A percentile compares a stretch with the other conserved stretches of the same genome.
These are phyloP conservation scores for Polytrichum formosum DNA, from an alignment of 225 moss, liverwort and hornwort genomes.

Conservation along the genomic window DNA sequence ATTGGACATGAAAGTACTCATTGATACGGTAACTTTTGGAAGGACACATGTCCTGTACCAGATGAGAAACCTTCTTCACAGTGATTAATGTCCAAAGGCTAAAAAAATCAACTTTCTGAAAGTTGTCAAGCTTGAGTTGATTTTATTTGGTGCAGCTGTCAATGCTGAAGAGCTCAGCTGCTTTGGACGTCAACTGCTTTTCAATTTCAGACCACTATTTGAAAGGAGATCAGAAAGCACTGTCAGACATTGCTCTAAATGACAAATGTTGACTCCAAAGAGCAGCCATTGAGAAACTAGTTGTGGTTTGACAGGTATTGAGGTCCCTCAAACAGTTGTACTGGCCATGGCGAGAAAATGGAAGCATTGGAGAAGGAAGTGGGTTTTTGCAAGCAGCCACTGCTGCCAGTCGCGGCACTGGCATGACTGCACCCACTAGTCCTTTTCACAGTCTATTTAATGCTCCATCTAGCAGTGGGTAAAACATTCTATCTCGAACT, in stretches of 20 bases:
- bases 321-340: constrained; percentile 52
- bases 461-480: constrained; percentile 48
- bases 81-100: too few species aligned
- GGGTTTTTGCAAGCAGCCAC: constrained; percentile 88
- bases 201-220: constrained; percentile 1
- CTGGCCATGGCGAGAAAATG: constrained; percentile 90
- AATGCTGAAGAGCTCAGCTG: too few species aligned
- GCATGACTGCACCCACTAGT: constrained; percentile 35
- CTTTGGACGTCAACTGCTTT: not conserved
- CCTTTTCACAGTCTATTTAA: too few species aligned
- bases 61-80: too few species aligned
- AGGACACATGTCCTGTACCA: too few species aligned
- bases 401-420: constrained; percentile 76
- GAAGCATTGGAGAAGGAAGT: constrained; percentile 69
- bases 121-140: not conserved
- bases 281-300: not conserved
- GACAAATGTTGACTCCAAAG: not conserved
- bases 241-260: constrained; percentile 8
- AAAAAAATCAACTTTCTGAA: not conserved
- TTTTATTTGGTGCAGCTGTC: too few species aligned
- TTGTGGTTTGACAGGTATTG: constrained; percentile 25
- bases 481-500: not conserved
- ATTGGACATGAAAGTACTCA: too few species aligned
- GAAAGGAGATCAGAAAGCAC: constrained; percentile 2
- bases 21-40: too few species aligned